These are phyloP conservation scores for Mycoemilia scoparia DNA, from an alignment of 192 early-diverging fungal species.

Conservation along the genomic window DNA sequence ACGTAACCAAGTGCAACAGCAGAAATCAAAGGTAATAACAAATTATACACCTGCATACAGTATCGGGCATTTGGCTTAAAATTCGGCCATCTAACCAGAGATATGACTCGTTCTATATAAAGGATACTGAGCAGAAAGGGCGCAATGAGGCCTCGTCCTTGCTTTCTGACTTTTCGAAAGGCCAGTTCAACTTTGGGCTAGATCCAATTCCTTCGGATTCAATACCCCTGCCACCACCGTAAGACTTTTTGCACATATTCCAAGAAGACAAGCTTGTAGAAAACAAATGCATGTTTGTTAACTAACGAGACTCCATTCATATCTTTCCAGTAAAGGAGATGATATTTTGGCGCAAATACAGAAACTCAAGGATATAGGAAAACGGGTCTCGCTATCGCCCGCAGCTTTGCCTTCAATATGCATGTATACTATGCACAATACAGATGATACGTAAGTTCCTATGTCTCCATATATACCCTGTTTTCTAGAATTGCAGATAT, in stretches of 20 bases:
- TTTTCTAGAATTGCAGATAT: no score
- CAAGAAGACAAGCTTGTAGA: neutral
- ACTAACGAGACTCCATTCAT: constrained; percentile 10
- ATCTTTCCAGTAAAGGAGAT: constrained; percentile 35
- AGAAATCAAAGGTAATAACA: neutral
- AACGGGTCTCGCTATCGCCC: constrained; percentile 47
- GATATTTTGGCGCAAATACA: constrained; percentile 70
- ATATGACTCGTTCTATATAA: no score
- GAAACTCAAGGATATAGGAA: constrained; percentile 51
- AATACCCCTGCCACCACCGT: constrained; percentile 56
- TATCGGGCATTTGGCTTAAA: neutral
- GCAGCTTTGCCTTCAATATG: constrained; percentile 70
- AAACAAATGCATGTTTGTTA: no score
- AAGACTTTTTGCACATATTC: constrained; percentile 6
- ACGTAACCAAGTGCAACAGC: constrained; percentile 39
- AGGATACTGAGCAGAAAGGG: constrained; percentile 7
- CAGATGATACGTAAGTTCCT: constrained; percentile 52
- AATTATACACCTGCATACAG: neutral
- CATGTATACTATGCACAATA: constrained; percentile 93
- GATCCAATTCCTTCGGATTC: constrained; percentile 39
- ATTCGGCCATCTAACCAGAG: neutral
- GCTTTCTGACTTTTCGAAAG: constrained; percentile 33
- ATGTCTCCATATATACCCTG: no score
- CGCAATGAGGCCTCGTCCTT: constrained; percentile 18
- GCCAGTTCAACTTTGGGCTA: constrained; percentile 40